Evolutionary conservation across 208 protist species (phyloP), one percentile per base, ranked within the genome.

Genomic region (Acanthamoeba sp.): DNA sequence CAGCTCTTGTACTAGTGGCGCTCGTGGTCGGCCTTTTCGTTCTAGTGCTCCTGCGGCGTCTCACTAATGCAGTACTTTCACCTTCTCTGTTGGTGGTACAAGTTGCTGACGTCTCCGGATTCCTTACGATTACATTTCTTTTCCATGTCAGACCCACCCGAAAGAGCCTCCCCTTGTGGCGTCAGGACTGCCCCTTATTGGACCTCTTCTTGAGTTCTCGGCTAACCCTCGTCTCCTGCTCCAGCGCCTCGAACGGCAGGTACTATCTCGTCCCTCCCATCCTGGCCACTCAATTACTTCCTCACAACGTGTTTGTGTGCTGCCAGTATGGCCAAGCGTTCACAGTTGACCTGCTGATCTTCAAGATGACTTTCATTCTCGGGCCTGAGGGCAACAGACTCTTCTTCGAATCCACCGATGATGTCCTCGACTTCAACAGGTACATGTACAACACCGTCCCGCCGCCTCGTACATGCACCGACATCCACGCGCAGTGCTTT

Each of bases 241-340:
- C 10, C 45, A 38, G 32, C 32, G 34, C 10, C 32, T 42, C 22
- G 55, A 57, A 20, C 16, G 64, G 82, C n/a, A 89, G 82, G 82
- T 89, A 10, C 32, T 24, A 45, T n/a, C n/a, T n/a, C n/a, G n/a
- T n/a, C n/a, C n/a, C n/a, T n/a, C n/a, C 78, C 27, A 38, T n/a
- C 34, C 57, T 29, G n/a, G 18, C 0, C n/a, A n/a, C n/a, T n/a
- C 45, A 50, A 14, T 50, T 22, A 62, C 24, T 29, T 4, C n/a
- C n/a, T n/a, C n/a, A n/a, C n/a, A 62, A 22, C 10, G 76, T 24
- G 2, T 0, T 10, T 32, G 18, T 85, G 27, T 32, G 18, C 12
- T 18, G 27, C 76, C 27, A 89, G 82, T 89, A 89, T 36, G 82
- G 82, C 27, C 82, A 89, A 89, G 82, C 82, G n/a, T 89, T 89